Evolutionary conservation across 768 basidiomycete genomes (phyloP).

Genomic region (Kwoniella botswanensis): DNA sequence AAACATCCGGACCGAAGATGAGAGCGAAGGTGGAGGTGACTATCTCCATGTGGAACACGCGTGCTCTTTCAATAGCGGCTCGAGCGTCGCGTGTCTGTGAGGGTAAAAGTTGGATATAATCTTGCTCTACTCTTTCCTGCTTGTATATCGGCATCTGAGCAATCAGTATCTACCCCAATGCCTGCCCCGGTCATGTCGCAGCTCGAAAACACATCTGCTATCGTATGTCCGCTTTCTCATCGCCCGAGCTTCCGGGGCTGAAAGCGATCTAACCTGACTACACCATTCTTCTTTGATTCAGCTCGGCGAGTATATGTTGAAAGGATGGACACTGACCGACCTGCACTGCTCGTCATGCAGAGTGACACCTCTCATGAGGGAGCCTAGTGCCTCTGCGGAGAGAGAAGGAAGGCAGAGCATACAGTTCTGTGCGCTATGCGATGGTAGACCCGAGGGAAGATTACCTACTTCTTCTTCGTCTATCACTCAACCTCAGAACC

Average conservation of each 20-base stretch:
- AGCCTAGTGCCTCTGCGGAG: conserved; percentile 41
- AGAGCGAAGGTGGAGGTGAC: background rate
- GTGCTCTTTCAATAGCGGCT: too few relatives aligned
- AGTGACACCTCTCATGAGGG: conserved; percentile 55
- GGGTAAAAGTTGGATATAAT: too few relatives aligned
- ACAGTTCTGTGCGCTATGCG: conserved; percentile 56
- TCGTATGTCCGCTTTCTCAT: conserved; percentile 21
- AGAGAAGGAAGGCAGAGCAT: conserved; percentile 40
- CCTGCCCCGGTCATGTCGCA: conserved; percentile 35
- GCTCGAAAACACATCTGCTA: conserved; percentile 47
- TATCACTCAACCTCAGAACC: background rate
- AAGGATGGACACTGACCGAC: conserved; percentile 57
- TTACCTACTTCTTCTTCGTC: conserved; percentile 2
- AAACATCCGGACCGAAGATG: background rate
- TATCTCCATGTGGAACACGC: background rate
- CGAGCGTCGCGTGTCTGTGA: too few relatives aligned
- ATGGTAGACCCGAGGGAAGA: conserved; percentile 44
- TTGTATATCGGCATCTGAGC: background rate
- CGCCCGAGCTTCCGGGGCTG: background rate
- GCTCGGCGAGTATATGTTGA: conserved; percentile 59
- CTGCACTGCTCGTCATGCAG: conserved; percentile 50
- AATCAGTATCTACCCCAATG: background rate
- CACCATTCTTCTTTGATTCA: background rate
- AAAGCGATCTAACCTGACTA: too few relatives aligned
- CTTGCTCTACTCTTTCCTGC: too few relatives aligned